Evolutionary conservation across 2,329 filamentous ascomycete species (phyloP).

Genomic region (Venturia nashicola): DNA sequence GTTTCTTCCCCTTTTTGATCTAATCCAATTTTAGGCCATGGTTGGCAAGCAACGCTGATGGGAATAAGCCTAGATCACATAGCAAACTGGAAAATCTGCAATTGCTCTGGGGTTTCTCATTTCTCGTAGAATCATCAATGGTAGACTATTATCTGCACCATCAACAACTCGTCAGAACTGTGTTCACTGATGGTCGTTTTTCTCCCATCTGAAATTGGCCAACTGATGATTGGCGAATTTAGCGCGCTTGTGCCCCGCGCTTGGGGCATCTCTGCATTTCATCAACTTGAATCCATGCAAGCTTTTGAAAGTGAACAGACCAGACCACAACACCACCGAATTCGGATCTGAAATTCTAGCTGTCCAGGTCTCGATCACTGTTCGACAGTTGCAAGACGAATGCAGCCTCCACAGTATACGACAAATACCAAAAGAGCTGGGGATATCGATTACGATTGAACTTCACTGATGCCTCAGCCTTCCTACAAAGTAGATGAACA

Average conservation of each 20-base stretch:
- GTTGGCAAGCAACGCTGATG: background rate
- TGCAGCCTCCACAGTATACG: background rate
- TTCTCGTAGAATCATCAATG: too few species aligned
- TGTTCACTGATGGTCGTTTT: background rate
- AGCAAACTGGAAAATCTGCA: background rate
- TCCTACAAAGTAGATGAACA: background rate
- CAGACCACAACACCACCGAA: background rate
- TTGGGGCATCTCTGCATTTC: background rate
- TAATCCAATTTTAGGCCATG: background rate
- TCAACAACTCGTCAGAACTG: too few species aligned
- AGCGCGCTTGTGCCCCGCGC: background rate
- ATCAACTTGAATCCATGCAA: background rate
- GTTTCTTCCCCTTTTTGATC: background rate
- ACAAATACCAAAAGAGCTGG: background rate
- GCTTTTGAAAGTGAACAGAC: background rate
- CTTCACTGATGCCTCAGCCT: background rate
- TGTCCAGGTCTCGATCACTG: background rate
- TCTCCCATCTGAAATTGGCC: background rate
- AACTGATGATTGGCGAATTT: background rate
- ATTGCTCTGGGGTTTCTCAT: too few species aligned
- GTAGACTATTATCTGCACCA: too few species aligned
- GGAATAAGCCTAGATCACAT: background rate
- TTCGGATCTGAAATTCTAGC: background rate
- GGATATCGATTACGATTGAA: background rate
- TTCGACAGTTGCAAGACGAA: background rate